Percentiles rank a stretch among this genome's conserved stretches.
phyloP scores from a whole-genome alignment of 306 rosid species.

The Cicer bijugum region DNA sequence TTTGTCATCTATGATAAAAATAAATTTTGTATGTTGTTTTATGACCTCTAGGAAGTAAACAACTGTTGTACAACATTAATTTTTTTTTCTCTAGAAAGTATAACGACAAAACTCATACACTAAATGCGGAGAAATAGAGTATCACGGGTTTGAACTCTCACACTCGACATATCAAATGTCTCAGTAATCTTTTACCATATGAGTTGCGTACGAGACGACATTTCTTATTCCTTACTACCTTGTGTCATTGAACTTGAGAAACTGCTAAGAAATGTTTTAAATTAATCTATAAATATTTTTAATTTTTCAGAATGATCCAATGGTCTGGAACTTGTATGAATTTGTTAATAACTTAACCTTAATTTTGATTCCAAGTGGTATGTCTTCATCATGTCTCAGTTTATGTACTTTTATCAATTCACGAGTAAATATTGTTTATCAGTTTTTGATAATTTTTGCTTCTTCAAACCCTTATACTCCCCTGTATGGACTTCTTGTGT shows the following conservation, averaged over 20 bases:
- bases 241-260: constrained; percentile 4
- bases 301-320: background rate
- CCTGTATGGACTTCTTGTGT: background rate
- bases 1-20: constrained; percentile 22
- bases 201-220: background rate
- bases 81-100: too few relatives aligned
- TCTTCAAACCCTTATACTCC: background rate
- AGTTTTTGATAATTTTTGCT: background rate
- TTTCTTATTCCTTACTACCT: constrained; percentile 8
- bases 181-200: too few relatives aligned
- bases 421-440: background rate
- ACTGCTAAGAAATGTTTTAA: constrained; percentile 4
- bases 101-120: too few relatives aligned
- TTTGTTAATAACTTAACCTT: background rate
- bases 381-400: background rate
- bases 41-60: constrained; percentile 7
- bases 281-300: background rate
- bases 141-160: too few relatives aligned
- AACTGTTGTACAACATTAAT: too few relatives aligned
- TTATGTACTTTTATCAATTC: background rate
- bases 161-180: too few relatives aligned
- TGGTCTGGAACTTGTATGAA: background rate
- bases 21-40: background rate
- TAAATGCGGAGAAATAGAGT: too few relatives aligned
- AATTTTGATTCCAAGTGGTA: constrained; percentile 4